Percentiles rank a stretch among this genome's conserved stretches.
phyloP scores from a whole-genome alignment of 1,139 yeast genomes.

The Scheffersomyces segobiensis region DNA sequence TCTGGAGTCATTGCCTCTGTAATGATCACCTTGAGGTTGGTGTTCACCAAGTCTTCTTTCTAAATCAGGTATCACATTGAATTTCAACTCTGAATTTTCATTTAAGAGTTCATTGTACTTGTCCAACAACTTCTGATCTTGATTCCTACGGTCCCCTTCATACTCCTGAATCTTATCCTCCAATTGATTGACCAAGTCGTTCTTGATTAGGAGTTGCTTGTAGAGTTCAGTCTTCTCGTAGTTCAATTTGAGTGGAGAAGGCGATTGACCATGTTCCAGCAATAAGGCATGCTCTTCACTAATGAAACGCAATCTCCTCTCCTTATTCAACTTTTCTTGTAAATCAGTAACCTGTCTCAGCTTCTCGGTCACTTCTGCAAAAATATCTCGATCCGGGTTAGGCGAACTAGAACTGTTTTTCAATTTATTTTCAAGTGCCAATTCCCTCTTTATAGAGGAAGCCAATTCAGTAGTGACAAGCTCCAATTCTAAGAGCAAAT shows the following conservation, averaged over 20 bases:
- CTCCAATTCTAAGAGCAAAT: constrained; percentile 61
- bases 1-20: constrained; percentile 3
- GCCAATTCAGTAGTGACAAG: constrained; percentile 72
- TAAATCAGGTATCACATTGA: constrained; percentile 42
- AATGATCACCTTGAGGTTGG: not conserved
- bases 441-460: constrained; percentile 66
- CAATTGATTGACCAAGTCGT: constrained; percentile 46
- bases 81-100: constrained; percentile 46
- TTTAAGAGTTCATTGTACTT: constrained; percentile 40
- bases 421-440: constrained; percentile 53
- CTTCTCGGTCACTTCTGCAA: constrained; percentile 39
- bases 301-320: constrained; percentile 62
- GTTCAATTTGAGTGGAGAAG: constrained; percentile 57
- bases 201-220: constrained; percentile 46
- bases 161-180: constrained; percentile 43
- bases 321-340: constrained; percentile 60
- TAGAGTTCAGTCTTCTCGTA: constrained; percentile 58
- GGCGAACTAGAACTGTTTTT: constrained; percentile 13
- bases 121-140: constrained; percentile 27
- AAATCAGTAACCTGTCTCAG: constrained; percentile 47
- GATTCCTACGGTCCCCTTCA: constrained; percentile 21
- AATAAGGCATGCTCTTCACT: constrained; percentile 70
- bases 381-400: not conserved
- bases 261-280: constrained; percentile 53
- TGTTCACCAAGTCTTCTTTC: constrained; percentile 21